These are phyloP conservation scores for Cerioporus squamosus DNA, from an alignment of 1,284 basidiomycete genomes.

Conservation along the genomic window DNA sequence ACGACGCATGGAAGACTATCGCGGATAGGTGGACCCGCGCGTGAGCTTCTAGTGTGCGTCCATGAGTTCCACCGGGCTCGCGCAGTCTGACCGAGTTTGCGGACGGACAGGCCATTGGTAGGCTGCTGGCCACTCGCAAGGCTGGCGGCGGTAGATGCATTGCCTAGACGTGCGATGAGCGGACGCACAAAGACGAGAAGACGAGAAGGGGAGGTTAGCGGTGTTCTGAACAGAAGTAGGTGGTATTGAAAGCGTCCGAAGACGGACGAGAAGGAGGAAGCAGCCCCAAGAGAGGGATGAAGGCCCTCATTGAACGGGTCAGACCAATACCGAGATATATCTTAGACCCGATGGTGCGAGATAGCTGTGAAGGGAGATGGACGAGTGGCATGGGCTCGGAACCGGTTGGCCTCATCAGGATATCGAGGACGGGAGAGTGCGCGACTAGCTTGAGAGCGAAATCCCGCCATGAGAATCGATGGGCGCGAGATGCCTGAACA, in stretches of 20 bases:
- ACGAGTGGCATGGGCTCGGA: not conserved
- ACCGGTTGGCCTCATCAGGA: not conserved
- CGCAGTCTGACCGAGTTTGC: too few relatives aligned
- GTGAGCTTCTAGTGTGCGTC: too few relatives aligned
- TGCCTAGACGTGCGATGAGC: conserved; percentile 8
- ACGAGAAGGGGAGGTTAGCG: not conserved
- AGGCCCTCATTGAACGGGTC: too few relatives aligned
- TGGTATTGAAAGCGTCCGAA: not conserved
- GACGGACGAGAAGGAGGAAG: not conserved
- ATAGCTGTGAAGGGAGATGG: too few relatives aligned
- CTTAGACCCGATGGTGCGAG: too few relatives aligned
- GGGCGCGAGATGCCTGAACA: not conserved
- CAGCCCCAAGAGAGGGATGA: not conserved
- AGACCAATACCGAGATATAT: too few relatives aligned
- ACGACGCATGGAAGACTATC: too few relatives aligned
- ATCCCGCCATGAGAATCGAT: not conserved
- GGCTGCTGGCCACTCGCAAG: conserved; percentile 17
- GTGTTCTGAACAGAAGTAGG: not conserved
- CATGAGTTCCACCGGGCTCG: too few relatives aligned
- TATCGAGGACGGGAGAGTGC: not conserved
- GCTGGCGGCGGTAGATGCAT: conserved; percentile 20
- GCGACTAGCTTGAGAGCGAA: not conserved
- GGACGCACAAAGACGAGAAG: not conserved
- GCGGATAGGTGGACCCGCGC: too few relatives aligned
- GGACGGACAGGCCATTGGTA: not conserved